Base-by-base conservation (phyloP, 2,329 filamentous ascomycete genomes). In the Diaporthe ilicicola region DNA sequence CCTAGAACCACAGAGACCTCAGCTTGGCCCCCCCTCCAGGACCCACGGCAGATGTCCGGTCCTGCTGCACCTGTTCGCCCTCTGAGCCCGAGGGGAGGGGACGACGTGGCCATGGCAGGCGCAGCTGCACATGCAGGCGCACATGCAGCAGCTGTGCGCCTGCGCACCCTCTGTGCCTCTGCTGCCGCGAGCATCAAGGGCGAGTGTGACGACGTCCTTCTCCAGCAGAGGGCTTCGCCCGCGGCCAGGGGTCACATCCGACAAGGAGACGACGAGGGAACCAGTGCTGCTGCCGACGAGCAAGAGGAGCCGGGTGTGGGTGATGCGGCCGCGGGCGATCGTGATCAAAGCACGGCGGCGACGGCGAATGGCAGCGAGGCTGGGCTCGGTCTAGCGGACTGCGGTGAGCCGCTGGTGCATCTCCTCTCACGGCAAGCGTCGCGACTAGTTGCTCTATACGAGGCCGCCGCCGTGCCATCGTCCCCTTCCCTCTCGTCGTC, bases 371-470 rank as follows among this genome's bases (percentile, higher is more conserved):
- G 29, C 19, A 19, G 5, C 39, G 12, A 22, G 34, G 39, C 34
- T 32, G 34, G 29, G 56, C 24, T 27, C 13, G 53, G 42, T 6
- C 69, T 73, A 19, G 67, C 59, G 5, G 73, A 56, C 51, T 77
- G 76, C 27, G 76, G 73, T 27, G 56, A 61, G 54, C 73, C 75
- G 22, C 69, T 77, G 24, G 69, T 76, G 34, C 69, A 71, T 48
- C 72, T 77, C 15, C 72, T 78, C 12, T 64, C 72, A 3, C 74
- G 74, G 9, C 75, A 76, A 50, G 75, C 76, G 12, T 66, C 54
- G 12, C 53, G 48, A 48, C 44, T 74, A 10, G 17, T 73, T 37
- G 64, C 50, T 44, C 59, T 72, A 34, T 73, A 67, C 59, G 67
- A 70, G 34, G 37, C 22, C 10, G 67, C 22, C 10, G 67, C 42